phyloP scores from a whole-genome alignment of 2,329 filamentous ascomycete species.

The Clarireedia homoeocarpa region DNA sequence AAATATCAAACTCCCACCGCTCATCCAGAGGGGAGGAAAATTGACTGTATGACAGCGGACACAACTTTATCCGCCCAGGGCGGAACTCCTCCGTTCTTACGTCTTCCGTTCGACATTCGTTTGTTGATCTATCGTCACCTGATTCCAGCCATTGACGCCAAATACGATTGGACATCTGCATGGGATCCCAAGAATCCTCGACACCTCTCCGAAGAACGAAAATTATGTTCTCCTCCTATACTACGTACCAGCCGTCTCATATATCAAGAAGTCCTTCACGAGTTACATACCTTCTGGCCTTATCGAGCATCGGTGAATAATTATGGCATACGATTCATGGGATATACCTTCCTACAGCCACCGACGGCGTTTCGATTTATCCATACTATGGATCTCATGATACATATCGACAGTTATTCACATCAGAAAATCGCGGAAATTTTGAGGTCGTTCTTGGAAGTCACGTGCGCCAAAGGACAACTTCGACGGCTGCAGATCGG shows the following conservation, averaged over 20 bases:
- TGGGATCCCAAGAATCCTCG: constrained; percentile 8
- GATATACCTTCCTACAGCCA: constrained; percentile 6
- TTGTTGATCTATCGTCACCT: constrained; percentile 7
- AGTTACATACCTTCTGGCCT: constrained; percentile 7
- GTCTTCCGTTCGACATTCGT: constrained; percentile 7
- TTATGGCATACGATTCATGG: constrained; percentile 8
- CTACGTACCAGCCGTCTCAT: constrained; percentile 6
- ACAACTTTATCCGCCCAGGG: neutral
- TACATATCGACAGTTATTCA: constrained; percentile 9
- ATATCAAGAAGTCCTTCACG: constrained; percentile 9
- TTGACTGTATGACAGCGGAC: neutral
- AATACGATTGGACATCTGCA: constrained; percentile 6
- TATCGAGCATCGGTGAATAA: constrained; percentile 6
- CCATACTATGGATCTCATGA: constrained; percentile 7
- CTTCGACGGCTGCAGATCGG: constrained; percentile 6
- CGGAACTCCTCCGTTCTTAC: constrained; percentile 6
- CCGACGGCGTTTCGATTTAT: constrained; percentile 5
- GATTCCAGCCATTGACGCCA: constrained; percentile 5
- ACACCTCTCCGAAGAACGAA: constrained; percentile 1
- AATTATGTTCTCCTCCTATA: constrained; percentile 8
- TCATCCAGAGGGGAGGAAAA: neutral
- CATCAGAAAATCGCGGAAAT: constrained; percentile 6
- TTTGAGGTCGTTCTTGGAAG: constrained; percentile 5
- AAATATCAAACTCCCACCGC: neutral
- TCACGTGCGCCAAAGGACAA: constrained; percentile 6